Evolutionary conservation across 768 basidiomycete species (phyloP).

Genomic region (Boletus subparvulus): DNA sequence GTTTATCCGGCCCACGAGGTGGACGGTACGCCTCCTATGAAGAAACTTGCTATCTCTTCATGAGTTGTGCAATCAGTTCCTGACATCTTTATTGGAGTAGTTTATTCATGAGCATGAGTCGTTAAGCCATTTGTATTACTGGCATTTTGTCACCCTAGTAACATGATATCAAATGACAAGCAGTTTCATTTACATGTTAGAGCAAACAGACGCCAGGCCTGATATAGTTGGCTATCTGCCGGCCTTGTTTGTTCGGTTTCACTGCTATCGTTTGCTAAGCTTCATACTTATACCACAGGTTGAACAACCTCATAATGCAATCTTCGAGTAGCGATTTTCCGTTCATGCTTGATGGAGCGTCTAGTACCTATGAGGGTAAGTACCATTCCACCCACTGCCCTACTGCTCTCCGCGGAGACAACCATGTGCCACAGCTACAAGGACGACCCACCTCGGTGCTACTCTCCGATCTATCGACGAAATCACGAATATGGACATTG

Average conservation of each 20-base stretch:
- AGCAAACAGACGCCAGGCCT: too few relatives aligned
- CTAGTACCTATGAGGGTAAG: constrained; percentile 10
- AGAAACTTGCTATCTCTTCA: constrained; percentile 57
- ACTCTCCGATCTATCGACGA: constrained; percentile 54
- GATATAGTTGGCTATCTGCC: too few relatives aligned
- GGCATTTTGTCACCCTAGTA: constrained; percentile 14
- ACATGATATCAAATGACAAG: constrained; percentile 10
- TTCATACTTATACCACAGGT: neutral
- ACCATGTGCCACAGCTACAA: constrained; percentile 5
- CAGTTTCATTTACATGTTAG: neutral
- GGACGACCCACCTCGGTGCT: constrained; percentile 24
- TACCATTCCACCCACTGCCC: neutral
- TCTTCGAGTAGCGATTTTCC: neutral
- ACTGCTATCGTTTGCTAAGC: neutral
- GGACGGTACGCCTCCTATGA: constrained; percentile 60
- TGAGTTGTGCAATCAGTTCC: constrained; percentile 17
- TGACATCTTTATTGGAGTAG: constrained; percentile 34
- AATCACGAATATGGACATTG: constrained; percentile 64
- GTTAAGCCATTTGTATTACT: constrained; percentile 28
- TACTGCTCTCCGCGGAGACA: neutral
- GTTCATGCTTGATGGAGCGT: neutral
- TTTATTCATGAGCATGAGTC: constrained; percentile 30
- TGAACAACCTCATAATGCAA: constrained; percentile 1
- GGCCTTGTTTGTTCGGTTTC: neutral
- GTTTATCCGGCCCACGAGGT: constrained; percentile 34